Evolutionary conservation across 2,329 filamentous ascomycete species (phyloP).

Genomic region (Phoma sp.): DNA sequence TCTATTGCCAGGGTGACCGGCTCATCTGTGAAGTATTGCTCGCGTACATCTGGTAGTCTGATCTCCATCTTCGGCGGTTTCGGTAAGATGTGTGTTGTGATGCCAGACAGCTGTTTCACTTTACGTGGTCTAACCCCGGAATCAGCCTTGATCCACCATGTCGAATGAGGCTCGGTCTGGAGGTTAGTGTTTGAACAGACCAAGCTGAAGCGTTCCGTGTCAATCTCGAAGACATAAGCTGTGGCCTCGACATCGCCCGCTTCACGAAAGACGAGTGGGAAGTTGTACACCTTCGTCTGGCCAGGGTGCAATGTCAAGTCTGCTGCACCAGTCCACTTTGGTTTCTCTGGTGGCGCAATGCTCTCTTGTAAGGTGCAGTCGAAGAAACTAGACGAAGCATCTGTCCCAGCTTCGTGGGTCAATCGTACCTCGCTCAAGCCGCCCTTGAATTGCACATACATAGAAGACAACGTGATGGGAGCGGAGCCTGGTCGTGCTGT

Average conservation of each 20-base stretch:
- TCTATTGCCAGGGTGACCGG: conserved; percentile 71
- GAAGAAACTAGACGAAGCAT: conserved; percentile 25
- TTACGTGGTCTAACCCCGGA: conserved; percentile 36
- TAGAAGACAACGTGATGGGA: conserved; percentile 57
- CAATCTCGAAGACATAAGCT: conserved; percentile 69
- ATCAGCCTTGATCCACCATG: conserved; percentile 46
- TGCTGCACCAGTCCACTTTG: conserved; percentile 62
- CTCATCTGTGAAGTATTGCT: conserved; percentile 88
- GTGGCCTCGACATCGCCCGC: conserved; percentile 76
- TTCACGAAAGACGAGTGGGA: conserved; percentile 78
- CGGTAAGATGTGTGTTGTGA: conserved; percentile 76
- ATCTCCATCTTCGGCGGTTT: conserved; percentile 93
- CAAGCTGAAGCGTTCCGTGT: conserved; percentile 71
- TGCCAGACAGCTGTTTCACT: conserved; percentile 47
- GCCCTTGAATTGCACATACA: conserved; percentile 63
- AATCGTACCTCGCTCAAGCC: conserved; percentile 46
- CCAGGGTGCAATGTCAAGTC: conserved; percentile 73
- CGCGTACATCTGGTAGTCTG: conserved; percentile 65
- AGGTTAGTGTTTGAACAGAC: conserved; percentile 66
- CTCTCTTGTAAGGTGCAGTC: conserved; percentile 40
- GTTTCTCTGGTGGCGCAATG: conserved; percentile 32
- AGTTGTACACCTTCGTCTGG: conserved; percentile 73
- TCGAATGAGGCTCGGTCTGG: conserved; percentile 28
- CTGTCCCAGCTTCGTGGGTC: conserved; percentile 30
- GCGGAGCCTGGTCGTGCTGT: conserved; percentile 54